Conservation (phyloP, 805 yeast species). For the Kodamaea nitidulidarum region DNA sequence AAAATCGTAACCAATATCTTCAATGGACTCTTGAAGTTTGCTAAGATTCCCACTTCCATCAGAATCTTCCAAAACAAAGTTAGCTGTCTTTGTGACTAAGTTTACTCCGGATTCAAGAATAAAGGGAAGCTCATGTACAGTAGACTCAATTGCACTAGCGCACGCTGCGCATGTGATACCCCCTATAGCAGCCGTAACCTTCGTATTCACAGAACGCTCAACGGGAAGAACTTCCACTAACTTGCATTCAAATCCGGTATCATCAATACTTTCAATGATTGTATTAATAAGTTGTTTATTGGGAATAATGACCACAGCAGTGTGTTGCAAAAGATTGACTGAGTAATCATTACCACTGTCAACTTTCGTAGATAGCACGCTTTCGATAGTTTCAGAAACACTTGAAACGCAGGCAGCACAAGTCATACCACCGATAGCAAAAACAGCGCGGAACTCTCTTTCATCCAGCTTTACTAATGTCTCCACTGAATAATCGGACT, state of each 20-base stretch:
- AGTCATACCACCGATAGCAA: conserved; percentile 47
- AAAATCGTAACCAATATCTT: conserved; percentile 66
- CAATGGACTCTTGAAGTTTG: conserved; percentile 47
- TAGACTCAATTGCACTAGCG: conserved; percentile 49
- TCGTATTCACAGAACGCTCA: conserved; percentile 43
- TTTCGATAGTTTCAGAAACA: conserved; percentile 27
- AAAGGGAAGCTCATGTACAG: conserved; percentile 46
- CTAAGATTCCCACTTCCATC: conserved; percentile 25
- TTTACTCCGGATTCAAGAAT: conserved; percentile 53
- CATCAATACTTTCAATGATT: conserved; percentile 24
- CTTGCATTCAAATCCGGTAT: conserved; percentile 42
- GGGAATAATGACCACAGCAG: conserved; percentile 51
- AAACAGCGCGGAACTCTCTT: conserved; percentile 44
- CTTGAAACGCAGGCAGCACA: conserved; percentile 36
- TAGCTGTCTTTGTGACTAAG: conserved; percentile 57
- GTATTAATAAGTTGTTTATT: conserved; percentile 44
- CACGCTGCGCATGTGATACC: conserved; percentile 79
- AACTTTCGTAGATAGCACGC: conserved; percentile 16
- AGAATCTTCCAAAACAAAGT: conserved; percentile 50
- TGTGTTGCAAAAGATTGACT: conserved; percentile 49
- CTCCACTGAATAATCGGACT: conserved; percentile 17
- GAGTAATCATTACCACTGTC: conserved; percentile 34
- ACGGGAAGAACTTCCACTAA: conserved; percentile 60
- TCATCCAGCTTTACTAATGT: conserved; percentile 23
- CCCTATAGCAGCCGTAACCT: conserved; percentile 58